A percentile compares a stretch with the other conserved stretches of the same genome.
Conservation (phyloP, 306 rosid genomes). For the Urtica urens region DNA sequence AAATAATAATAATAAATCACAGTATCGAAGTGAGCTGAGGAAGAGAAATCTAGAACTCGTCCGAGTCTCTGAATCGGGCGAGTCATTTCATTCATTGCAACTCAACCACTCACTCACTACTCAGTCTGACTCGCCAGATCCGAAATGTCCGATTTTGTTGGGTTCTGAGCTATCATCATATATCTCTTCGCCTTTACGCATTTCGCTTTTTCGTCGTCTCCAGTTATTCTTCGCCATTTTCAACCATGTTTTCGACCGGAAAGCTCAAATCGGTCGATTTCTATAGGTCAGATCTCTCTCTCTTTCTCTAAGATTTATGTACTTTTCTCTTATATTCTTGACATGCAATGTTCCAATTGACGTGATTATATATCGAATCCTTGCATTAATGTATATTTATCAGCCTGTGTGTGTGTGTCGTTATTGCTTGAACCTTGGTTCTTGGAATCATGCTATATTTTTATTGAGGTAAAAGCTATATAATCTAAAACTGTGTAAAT, state of each 20-base stretch:
- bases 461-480: too few species aligned
- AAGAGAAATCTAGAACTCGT: not conserved
- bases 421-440: too few species aligned
- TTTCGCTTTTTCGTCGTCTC: too few species aligned
- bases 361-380: too few species aligned
- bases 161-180: slow-evolving; percentile 18
- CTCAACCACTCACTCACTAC: slow-evolving; percentile 9
- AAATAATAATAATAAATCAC: not conserved
- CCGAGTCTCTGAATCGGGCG: not conserved
- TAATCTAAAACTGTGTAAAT: too few species aligned
- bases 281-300: slow-evolving; percentile 60
- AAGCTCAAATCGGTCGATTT: slow-evolving; percentile 93
- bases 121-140: slow-evolving; percentile 17
- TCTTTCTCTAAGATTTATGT: not conserved
- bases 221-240: slow-evolving; percentile 3
- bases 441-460: too few species aligned
- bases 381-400: too few species aligned
- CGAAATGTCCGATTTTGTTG: slow-evolving; percentile 13
- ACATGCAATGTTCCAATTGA: too few species aligned
- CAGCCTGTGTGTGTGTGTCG: too few species aligned
- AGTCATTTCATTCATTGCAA: slow-evolving; percentile 1
- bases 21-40: not conserved
- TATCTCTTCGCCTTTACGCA: slow-evolving; percentile 4
- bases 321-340: not conserved
- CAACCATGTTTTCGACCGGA: slow-evolving; percentile 63